A percentile compares a stretch with the other conserved stretches of the same genome.
phyloP scores from a whole-genome alignment of 805 yeast genomes.

The Metschnikowia matae region DNA sequence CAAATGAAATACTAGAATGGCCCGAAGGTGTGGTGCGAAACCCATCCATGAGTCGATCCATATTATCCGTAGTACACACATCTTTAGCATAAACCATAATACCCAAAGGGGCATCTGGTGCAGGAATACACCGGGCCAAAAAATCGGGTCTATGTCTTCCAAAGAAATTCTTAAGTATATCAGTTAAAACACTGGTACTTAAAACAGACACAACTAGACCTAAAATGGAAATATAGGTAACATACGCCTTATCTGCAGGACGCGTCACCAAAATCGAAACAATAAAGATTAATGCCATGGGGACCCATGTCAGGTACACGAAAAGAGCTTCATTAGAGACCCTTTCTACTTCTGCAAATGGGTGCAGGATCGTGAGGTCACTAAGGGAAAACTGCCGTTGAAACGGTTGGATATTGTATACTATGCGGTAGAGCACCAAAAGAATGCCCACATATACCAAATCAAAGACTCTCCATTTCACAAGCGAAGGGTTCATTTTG shows the following conservation, averaged over 20 bases:
- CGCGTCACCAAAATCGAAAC: constrained; percentile 42
- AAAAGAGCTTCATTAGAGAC: constrained; percentile 57
- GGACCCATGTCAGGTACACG: constrained; percentile 50
- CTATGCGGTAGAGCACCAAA: constrained; percentile 20
- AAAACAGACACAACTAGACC: constrained; percentile 63
- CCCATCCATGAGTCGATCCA: constrained; percentile 54
- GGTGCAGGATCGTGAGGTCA: constrained; percentile 77
- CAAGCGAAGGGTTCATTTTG: constrained; percentile 6
- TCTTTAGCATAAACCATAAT: constrained; percentile 57
- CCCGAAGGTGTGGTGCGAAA: constrained; percentile 83
- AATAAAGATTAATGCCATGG: constrained; percentile 37
- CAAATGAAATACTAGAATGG: constrained; percentile 67
- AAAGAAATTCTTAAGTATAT: constrained; percentile 73
- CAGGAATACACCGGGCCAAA: constrained; percentile 77
- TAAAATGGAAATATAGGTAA: constrained; percentile 58
- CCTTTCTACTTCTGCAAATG: constrained; percentile 70
- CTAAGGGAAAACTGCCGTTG: constrained; percentile 73
- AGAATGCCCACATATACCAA: constrained; percentile 21
- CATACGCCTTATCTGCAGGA: constrained; percentile 51
- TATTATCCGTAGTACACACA: constrained; percentile 55
- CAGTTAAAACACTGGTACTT: constrained; percentile 61
- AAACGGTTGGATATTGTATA: constrained; percentile 48
- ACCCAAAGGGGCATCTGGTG: constrained; percentile 49
- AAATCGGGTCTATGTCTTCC: constrained; percentile 94
- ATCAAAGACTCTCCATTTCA: constrained; percentile 20